A percentile compares a stretch with the other conserved stretches of the same genome.
Conservation (phyloP, 345 rosid species). For the Ailanthus altissimus region DNA sequence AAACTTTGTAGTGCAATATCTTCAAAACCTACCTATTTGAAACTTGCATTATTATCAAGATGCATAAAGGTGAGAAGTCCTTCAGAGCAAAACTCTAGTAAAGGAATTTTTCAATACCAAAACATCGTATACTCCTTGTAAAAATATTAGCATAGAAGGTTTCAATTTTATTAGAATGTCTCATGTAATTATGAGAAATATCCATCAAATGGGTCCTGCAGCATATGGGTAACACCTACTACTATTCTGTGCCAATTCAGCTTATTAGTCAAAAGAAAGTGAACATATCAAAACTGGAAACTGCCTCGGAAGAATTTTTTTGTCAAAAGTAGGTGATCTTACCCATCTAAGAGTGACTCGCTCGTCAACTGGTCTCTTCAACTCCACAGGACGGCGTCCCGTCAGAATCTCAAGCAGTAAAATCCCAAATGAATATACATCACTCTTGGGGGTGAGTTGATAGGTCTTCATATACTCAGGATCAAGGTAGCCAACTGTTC, state of each 20-base stretch:
- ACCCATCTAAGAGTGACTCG: constrained; percentile 92
- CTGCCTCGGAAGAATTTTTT: constrained; percentile 13
- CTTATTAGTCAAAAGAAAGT: neutral
- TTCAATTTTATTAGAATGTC: neutral
- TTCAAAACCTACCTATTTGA: neutral
- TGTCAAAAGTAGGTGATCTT: constrained; percentile 31
- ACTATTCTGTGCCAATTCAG: neutral
- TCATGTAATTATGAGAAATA: neutral
- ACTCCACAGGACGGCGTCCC: constrained; percentile 89
- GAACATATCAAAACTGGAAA: neutral
- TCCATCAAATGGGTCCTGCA: neutral
- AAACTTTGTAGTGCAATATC: neutral
- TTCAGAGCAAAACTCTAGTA: neutral
- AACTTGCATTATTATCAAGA: neutral
- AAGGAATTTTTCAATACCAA: neutral
- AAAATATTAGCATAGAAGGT: neutral
- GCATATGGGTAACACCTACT: neutral
- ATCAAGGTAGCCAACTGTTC: constrained; percentile 95
- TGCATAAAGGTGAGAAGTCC: neutral
- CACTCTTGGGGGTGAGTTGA: constrained; percentile 90
- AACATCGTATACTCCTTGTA: neutral
- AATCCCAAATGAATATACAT: constrained; percentile 89
- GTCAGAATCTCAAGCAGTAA: constrained; percentile 83
- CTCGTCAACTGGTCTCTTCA: constrained; percentile 55
- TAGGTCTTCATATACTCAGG: constrained; percentile 95